Conservation (phyloP, 805 yeast species). For the Candida methanosorbosa region DNA sequence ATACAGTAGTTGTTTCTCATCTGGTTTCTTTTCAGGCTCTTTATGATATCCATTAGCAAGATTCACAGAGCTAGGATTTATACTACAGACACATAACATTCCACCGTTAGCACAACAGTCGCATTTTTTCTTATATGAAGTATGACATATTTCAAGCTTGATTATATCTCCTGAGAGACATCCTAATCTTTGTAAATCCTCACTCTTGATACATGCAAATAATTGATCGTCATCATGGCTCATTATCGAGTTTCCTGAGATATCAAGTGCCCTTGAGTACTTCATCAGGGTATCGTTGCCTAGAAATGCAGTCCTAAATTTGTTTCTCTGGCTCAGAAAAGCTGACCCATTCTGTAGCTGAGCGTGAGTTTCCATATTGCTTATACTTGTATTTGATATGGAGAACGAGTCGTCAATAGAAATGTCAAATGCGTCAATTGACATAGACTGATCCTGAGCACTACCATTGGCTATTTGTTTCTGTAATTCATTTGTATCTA, state of each 20-base stretch:
- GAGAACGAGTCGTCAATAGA: not conserved
- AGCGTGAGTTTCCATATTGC: not conserved
- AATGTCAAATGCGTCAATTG: not conserved
- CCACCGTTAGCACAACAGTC: slow-evolving; percentile 12
- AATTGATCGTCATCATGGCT: slow-evolving; percentile 39
- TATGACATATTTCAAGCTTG: slow-evolving; percentile 16
- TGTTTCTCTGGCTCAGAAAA: not conserved
- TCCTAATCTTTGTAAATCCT: slow-evolving; percentile 48
- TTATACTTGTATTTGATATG: not conserved
- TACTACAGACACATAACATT: slow-evolving; percentile 10
- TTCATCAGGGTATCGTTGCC: slow-evolving; percentile 5
- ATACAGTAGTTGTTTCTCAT: slow-evolving; percentile 8
- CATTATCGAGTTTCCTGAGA: slow-evolving; percentile 8
- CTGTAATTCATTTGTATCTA: not conserved
- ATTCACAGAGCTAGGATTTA: too few relatives aligned
- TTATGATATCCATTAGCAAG: slow-evolving; percentile 1
- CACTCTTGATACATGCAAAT: slow-evolving; percentile 36
- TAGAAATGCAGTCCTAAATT: slow-evolving; percentile 5
- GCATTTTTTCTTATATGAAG: slow-evolving; percentile 1
- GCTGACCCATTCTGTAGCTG: not conserved
- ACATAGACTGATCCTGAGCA: not conserved
- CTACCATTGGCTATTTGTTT: not conserved
- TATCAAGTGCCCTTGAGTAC: not conserved
- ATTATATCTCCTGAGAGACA: slow-evolving; percentile 65
- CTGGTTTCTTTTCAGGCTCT: not conserved